phyloP scores from a whole-genome alignment of 768 basidiomycete species.

The Hypholoma sublateritium region DNA sequence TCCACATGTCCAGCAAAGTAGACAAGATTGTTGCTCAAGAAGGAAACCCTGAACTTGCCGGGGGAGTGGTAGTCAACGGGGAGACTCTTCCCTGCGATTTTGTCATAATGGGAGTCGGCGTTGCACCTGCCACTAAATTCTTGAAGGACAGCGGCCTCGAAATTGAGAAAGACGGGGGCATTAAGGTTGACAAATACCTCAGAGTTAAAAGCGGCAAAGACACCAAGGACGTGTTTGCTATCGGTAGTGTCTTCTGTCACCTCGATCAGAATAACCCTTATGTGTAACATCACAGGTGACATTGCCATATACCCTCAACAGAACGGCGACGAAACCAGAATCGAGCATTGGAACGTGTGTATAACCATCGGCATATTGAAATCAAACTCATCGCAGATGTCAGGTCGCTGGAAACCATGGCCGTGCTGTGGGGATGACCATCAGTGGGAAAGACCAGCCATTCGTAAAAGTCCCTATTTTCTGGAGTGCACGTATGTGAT shows the following conservation, averaged over 20 bases:
- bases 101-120: constrained; percentile 86
- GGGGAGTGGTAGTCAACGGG: constrained; percentile 65
- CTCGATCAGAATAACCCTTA: neutral
- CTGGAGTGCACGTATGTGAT: constrained; percentile 81
- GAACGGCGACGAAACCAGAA: constrained; percentile 52
- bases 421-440: constrained; percentile 76
- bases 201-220: constrained; percentile 47
- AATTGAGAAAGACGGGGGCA: constrained; percentile 74
- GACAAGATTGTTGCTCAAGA: constrained; percentile 63
- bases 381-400: neutral
- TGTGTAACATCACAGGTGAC: constrained; percentile 47
- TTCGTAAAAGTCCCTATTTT: constrained; percentile 83
- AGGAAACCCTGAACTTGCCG: constrained; percentile 52
- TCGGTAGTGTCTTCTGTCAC: constrained; percentile 43
- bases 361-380: neutral
- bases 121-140: constrained; percentile 78
- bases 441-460: constrained; percentile 62
- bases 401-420: constrained; percentile 87
- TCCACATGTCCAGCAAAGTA: constrained; percentile 74
- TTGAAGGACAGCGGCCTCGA: constrained; percentile 68
- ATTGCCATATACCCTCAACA: constrained; percentile 78
- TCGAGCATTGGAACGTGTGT: constrained; percentile 91
- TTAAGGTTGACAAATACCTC: constrained; percentile 76
- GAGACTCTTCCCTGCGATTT: constrained; percentile 69
- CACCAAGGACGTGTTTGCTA: constrained; percentile 62